A percentile compares a stretch with the other conserved stretches of the same genome.
Conservation (phyloP, 2,329 filamentous ascomycete genomes). For the Cladosporium halotolerans region DNA sequence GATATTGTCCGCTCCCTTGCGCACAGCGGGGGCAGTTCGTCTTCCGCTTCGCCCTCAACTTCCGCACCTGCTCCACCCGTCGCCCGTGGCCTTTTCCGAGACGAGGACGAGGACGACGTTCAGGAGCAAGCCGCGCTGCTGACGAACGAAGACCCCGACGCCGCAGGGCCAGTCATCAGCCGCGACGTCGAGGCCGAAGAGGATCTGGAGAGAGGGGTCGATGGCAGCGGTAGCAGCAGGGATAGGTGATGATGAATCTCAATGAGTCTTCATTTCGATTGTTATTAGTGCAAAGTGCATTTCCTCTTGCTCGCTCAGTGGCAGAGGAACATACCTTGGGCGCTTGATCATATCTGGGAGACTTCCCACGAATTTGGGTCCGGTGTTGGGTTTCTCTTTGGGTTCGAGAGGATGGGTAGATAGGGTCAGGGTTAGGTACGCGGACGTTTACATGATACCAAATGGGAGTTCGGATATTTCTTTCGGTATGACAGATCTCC, state of each 20-base stretch:
- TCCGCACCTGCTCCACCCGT: constrained; percentile 14
- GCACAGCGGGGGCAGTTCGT: constrained; percentile 11
- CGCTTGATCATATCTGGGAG: too few relatives aligned
- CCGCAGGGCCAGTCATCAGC: constrained; percentile 25
- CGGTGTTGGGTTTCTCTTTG: too few relatives aligned
- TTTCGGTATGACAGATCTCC: too few relatives aligned
- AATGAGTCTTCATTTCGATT: too few relatives aligned
- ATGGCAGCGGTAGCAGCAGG: neutral
- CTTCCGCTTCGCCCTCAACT: constrained; percentile 14
- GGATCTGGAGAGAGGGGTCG: constrained; percentile 30
- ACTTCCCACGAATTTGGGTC: too few relatives aligned
- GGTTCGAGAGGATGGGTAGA: too few relatives aligned
- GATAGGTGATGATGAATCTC: neutral
- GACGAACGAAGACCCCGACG: constrained; percentile 26
- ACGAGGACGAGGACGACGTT: constrained; percentile 26
- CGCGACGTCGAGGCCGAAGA: constrained; percentile 30
- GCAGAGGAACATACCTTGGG: too few relatives aligned
- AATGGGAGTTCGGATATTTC: too few relatives aligned
- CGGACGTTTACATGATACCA: too few relatives aligned
- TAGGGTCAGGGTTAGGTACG: too few relatives aligned
- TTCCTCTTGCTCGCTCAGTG: too few relatives aligned
- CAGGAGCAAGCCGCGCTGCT: constrained; percentile 28
- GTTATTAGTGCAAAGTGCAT: too few relatives aligned
- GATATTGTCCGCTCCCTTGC: constrained; percentile 66
- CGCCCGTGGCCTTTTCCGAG: constrained; percentile 10